Evolutionary conservation across 192 early-diverging fungal genomes (phyloP).

Genomic region (Linnemannia elongata): DNA sequence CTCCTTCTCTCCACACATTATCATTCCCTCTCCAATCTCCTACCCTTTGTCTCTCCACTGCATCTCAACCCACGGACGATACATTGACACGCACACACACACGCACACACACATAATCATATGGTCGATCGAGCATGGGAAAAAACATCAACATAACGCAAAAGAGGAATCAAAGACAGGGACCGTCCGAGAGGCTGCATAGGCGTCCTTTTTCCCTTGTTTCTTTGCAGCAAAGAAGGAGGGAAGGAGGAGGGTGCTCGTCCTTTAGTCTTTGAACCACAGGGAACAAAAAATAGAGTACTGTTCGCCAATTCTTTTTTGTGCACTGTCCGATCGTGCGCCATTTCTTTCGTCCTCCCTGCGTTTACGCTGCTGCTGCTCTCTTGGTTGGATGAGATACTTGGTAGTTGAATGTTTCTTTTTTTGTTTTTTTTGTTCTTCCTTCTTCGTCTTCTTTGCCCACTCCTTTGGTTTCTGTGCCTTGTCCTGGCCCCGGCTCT

Average conservation of each 20-base stretch:
- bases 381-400: not conserved
- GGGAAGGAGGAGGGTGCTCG: not conserved
- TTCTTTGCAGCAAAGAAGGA: not conserved
- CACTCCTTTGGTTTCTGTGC: not conserved
- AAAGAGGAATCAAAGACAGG: not conserved
- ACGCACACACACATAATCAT: not conserved
- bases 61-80: constrained; percentile 1
- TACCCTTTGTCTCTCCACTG: not conserved
- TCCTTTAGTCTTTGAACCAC: not conserved
- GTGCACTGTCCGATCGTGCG: not conserved
- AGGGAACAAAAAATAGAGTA: not conserved
- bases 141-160: not conserved
- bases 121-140: not conserved
- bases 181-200: not conserved
- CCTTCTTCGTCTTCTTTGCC: not conserved
- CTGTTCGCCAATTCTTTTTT: not conserved
- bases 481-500: not conserved
- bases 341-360: not conserved
- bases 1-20: not conserved
- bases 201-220: not conserved
- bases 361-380: not conserved
- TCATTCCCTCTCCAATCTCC: not conserved
- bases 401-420: not conserved
- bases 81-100: not conserved
- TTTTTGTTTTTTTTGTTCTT: not conserved